Conservation (phyloP, 169 alveolate genomes). For the Theileria orientalis region DNA sequence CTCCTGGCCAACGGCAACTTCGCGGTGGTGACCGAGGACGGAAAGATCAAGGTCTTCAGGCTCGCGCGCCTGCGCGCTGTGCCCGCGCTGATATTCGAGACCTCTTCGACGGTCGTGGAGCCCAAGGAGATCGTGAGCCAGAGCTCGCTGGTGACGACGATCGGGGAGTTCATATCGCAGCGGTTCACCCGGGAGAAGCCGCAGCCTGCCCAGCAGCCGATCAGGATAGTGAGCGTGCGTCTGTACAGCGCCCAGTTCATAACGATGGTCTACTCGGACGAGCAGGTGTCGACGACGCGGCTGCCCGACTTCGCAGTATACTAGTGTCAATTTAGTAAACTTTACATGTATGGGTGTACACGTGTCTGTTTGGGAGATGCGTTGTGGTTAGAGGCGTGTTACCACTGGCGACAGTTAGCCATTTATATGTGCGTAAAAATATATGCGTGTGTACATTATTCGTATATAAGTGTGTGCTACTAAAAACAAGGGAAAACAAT, state of each 20-base stretch:
- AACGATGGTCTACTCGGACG: slow-evolving; percentile 44
- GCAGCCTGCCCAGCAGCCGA: not conserved
- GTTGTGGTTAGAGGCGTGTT: no score
- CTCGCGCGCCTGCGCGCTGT: slow-evolving; percentile 23
- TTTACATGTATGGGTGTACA: no score
- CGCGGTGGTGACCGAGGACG: slow-evolving; percentile 48
- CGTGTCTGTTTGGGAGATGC: no score
- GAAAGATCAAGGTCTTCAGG: slow-evolving; percentile 31
- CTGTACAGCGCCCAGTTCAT: slow-evolving; percentile 29
- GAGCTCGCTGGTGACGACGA: slow-evolving; percentile 31
- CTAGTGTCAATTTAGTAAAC: not conserved
- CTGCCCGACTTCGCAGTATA: slow-evolving; percentile 28
- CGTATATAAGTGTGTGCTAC: not conserved
- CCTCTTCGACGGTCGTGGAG: slow-evolving; percentile 14
- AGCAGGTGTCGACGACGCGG: slow-evolving; percentile 37
- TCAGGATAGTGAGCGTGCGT: slow-evolving; percentile 23
- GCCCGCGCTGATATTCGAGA: slow-evolving; percentile 51
- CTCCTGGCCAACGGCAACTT: slow-evolving; percentile 23
- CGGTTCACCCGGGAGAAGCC: slow-evolving; percentile 25
- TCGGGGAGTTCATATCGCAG: slow-evolving; percentile 50
- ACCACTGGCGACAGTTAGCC: no score
- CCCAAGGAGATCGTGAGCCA: slow-evolving; percentile 4
- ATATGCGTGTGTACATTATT: no score
- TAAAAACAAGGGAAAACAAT: not conserved
- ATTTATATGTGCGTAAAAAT: no score